phyloP scores from a whole-genome alignment of 2,329 filamentous ascomycete genomes.

The Alternaria rosae region DNA sequence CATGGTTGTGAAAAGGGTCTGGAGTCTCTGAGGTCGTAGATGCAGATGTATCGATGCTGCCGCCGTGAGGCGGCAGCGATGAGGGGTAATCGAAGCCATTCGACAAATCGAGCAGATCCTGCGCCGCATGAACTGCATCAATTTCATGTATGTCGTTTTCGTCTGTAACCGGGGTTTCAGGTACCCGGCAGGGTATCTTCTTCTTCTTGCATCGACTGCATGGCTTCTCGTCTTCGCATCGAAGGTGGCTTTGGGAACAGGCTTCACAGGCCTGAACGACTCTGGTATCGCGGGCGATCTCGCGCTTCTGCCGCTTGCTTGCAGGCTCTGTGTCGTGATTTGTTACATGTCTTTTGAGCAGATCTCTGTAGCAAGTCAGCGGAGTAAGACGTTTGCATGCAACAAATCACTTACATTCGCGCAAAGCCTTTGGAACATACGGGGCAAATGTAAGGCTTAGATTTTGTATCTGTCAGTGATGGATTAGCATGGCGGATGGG shows the following conservation, averaged over 20 bases:
- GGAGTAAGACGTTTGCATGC: neutral
- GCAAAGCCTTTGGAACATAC: constrained; percentile 58
- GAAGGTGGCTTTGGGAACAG: constrained; percentile 61
- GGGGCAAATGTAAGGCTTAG: constrained; percentile 56
- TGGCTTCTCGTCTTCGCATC: constrained; percentile 63
- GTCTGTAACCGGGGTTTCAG: constrained; percentile 21
- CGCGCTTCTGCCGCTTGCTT: constrained; percentile 35
- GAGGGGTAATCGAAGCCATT: constrained; percentile 31
- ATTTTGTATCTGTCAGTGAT: constrained; percentile 44
- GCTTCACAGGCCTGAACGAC: constrained; percentile 59
- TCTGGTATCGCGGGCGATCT: constrained; percentile 36
- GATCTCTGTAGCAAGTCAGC: constrained; percentile 46
- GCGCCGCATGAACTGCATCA: constrained; percentile 40
- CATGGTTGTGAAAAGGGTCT: constrained; percentile 6
- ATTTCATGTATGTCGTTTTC: constrained; percentile 28
- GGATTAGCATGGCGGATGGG: constrained; percentile 15
- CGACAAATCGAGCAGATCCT: constrained; percentile 40
- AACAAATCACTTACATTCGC: constrained; percentile 47
- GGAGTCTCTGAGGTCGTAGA: constrained; percentile 11
- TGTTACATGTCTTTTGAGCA: constrained; percentile 60
- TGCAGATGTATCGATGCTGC: constrained; percentile 6
- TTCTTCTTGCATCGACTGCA: constrained; percentile 61
- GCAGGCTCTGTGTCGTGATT: constrained; percentile 51
- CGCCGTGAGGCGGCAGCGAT: constrained; percentile 11
- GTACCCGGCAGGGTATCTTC: constrained; percentile 53